Conservation (phyloP, 495 filamentous ascomycete genomes). For the Schizothecium vesticola region DNA sequence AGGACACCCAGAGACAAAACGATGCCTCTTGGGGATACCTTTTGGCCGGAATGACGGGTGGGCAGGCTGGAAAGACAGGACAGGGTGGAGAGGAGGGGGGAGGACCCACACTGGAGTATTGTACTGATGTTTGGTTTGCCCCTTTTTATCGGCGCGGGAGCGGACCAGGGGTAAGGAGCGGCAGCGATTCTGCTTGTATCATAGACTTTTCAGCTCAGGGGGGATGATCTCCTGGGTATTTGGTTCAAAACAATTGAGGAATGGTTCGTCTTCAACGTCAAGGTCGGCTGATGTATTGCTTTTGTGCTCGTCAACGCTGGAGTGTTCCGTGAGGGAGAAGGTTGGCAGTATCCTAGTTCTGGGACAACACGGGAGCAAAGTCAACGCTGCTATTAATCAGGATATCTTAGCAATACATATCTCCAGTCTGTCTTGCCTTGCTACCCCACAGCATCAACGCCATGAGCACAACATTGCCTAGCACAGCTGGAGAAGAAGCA, state of each 20-base stretch:
- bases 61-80: conserved; percentile 3
- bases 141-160: neutral
- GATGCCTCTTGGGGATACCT: neutral
- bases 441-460: too few relatives aligned
- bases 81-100: neutral
- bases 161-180: neutral
- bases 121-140: neutral
- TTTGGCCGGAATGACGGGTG: neutral
- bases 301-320: neutral
- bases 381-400: too few relatives aligned
- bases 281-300: neutral
- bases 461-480: neutral
- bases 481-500: too few relatives aligned
- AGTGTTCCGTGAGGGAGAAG: too few relatives aligned
- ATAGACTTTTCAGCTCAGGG: neutral
- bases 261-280: neutral
- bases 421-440: too few relatives aligned
- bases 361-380: too few relatives aligned
- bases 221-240: neutral
- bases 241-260: neutral
- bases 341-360: too few relatives aligned
- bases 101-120: neutral
- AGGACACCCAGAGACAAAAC: neutral
- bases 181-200: neutral
- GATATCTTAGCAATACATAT: too few relatives aligned